These are phyloP conservation scores for Sporothrix variecibatus DNA, from an alignment of 2,329 filamentous ascomycete species.

Conservation along the genomic window DNA sequence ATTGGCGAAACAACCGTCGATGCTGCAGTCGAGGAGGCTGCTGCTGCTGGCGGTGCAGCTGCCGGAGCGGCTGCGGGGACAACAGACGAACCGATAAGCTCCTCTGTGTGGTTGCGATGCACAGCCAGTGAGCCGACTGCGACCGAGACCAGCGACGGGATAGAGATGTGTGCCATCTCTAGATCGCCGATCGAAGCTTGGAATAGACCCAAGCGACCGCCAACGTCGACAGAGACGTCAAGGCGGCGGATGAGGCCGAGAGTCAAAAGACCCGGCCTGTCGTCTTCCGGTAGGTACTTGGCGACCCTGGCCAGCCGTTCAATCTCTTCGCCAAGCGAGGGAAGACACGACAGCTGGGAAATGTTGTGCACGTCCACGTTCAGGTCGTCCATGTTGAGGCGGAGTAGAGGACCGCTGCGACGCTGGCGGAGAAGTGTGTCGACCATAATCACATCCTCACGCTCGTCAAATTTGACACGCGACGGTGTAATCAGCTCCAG, in stretches of 20 bases:
- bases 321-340: constrained; percentile 74
- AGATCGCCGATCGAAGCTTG: constrained; percentile 61
- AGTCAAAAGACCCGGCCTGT: constrained; percentile 83
- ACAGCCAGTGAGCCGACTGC: constrained; percentile 66
- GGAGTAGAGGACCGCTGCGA: constrained; percentile 79
- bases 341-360: constrained; percentile 66
- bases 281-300: constrained; percentile 94
- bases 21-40: constrained; percentile 17
- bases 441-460: constrained; percentile 90
- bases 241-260: constrained; percentile 67
- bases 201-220: constrained; percentile 67
- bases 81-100: constrained; percentile 63
- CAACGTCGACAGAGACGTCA: constrained; percentile 63
- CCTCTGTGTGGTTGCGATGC: constrained; percentile 66
- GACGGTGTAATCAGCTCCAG: constrained; percentile 88
- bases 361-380: constrained; percentile 64
- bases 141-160: constrained; percentile 81
- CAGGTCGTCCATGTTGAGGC: constrained; percentile 66
- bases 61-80: constrained; percentile 28
- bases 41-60: constrained; percentile 30
- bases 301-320: constrained; percentile 81
- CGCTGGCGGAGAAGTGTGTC: constrained; percentile 87
- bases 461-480: constrained; percentile 81
- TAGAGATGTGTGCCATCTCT: constrained; percentile 77
- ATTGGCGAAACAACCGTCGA: constrained; percentile 27